Conservation (phyloP, 805 yeast species). For the Kodamaea leandrae region DNA sequence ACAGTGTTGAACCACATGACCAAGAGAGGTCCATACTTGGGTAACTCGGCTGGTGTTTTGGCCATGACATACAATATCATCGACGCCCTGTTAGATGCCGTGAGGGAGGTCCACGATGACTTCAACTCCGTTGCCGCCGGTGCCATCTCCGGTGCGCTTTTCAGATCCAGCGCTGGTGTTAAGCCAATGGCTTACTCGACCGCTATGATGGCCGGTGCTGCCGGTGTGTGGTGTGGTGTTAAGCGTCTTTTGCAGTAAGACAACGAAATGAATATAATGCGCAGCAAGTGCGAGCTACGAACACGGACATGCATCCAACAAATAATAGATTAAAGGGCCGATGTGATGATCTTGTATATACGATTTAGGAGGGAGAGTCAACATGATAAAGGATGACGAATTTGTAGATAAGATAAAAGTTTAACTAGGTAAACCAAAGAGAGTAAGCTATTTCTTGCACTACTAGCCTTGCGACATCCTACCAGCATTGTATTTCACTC, state of each 20-base stretch:
- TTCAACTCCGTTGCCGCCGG: conserved; percentile 84
- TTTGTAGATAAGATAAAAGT: no score
- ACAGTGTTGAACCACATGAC: conserved; percentile 90
- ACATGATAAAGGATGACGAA: no score
- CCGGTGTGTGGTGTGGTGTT: conserved; percentile 89
- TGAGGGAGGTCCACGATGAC: conserved; percentile 89
- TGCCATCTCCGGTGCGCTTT: conserved; percentile 87
- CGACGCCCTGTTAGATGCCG: conserved; percentile 72
- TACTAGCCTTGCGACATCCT: no score
- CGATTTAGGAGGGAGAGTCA: background rate
- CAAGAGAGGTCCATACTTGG: conserved; percentile 92
- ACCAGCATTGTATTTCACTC: no score
- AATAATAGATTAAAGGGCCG: background rate
- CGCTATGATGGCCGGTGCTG: conserved; percentile 81
- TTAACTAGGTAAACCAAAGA: background rate
- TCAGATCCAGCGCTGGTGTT: conserved; percentile 79
- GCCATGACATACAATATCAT: conserved; percentile 85
- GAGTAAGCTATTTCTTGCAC: no score
- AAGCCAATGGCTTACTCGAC: conserved; percentile 88
- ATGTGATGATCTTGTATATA: conserved; percentile 1
- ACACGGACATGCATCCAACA: background rate
- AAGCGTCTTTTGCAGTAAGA: conserved; percentile 43
- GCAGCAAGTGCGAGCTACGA: no score
- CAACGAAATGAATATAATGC: no score
- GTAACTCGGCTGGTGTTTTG: conserved; percentile 92